A percentile compares a stretch with the other conserved stretches of the same genome.
Conservation (phyloP, 202 grass and related monocot species). For the Carex sylvatica region DNA sequence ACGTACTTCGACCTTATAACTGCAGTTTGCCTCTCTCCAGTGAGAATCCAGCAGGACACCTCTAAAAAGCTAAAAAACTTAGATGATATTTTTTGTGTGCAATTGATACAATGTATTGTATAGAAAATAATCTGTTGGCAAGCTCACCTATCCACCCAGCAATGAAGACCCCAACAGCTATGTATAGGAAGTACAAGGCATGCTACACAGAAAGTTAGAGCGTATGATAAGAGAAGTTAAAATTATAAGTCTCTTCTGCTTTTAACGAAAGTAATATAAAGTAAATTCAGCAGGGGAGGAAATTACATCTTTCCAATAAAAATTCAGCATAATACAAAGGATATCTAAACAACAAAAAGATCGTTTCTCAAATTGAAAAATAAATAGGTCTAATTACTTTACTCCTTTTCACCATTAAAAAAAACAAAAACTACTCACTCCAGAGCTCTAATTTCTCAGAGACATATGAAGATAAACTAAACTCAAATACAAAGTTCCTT, state of each 20-base stretch:
- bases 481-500: background rate
- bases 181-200: slow-evolving; percentile 86
- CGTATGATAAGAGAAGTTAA: background rate
- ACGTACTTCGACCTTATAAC: slow-evolving; percentile 95
- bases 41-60: slow-evolving; percentile 98
- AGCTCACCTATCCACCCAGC: slow-evolving; percentile 94
- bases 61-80: slow-evolving; percentile 49
- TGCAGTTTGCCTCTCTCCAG: slow-evolving; percentile 96
- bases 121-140: background rate
- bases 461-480: background rate
- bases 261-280: background rate
- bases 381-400: background rate
- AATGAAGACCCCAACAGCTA: slow-evolving; percentile 77
- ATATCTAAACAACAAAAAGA: background rate
- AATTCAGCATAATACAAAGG: background rate
- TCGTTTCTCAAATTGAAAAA: background rate
- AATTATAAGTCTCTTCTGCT: background rate
- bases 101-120: background rate
- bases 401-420: background rate
- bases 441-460: background rate
- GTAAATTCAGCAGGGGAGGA: background rate
- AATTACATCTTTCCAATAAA: background rate
- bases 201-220: slow-evolving; percentile 52
- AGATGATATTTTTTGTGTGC: slow-evolving; percentile 26
- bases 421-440: background rate